Percentiles rank a stretch among this genome's conserved stretches.
These are phyloP conservation scores for Alternaria infectoria DNA, from an alignment of 2,329 filamentous ascomycete genomes.

Conservation along the genomic window DNA sequence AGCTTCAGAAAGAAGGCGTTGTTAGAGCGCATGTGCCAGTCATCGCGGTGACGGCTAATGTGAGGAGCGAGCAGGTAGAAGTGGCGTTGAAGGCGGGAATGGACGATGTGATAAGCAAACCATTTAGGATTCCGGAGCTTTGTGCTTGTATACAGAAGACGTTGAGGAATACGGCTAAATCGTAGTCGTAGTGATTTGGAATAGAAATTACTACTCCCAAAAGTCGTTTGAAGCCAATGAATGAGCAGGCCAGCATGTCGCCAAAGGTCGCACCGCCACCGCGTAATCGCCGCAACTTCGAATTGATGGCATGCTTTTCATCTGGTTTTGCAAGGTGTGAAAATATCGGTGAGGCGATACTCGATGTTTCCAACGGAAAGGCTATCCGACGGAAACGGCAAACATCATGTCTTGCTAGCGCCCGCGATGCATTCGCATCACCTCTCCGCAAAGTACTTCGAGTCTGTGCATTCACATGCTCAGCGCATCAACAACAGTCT, in stretches of 20 bases:
- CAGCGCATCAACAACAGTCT: neutral
- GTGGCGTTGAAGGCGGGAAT: slow-evolving; percentile 40
- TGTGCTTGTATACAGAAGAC: slow-evolving; percentile 27
- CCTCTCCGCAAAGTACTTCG: neutral
- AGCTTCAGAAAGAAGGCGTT: slow-evolving; percentile 26
- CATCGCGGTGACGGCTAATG: slow-evolving; percentile 47
- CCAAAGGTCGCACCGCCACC: neutral
- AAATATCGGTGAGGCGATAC: neutral
- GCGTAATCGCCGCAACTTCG: neutral
- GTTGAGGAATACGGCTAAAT: slow-evolving; percentile 3
- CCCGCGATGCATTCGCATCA: neutral
- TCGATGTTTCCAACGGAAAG: neutral
- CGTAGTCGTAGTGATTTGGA: neutral
- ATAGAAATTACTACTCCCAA: neutral
- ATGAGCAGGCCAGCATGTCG: neutral
- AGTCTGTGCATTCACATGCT: neutral
- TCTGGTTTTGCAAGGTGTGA: neutral
- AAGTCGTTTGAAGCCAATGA: neutral
- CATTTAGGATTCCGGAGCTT: slow-evolving; percentile 59
- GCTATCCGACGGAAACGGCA: neutral
- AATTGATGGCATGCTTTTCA: neutral
- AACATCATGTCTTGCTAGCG: neutral
- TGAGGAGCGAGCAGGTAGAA: slow-evolving; percentile 39
- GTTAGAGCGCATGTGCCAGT: slow-evolving; percentile 36
- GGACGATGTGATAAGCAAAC: slow-evolving; percentile 72